These are phyloP conservation scores for Solanum commersonii DNA, from an alignment of 257 asterid species.

Conservation along the genomic window DNA sequence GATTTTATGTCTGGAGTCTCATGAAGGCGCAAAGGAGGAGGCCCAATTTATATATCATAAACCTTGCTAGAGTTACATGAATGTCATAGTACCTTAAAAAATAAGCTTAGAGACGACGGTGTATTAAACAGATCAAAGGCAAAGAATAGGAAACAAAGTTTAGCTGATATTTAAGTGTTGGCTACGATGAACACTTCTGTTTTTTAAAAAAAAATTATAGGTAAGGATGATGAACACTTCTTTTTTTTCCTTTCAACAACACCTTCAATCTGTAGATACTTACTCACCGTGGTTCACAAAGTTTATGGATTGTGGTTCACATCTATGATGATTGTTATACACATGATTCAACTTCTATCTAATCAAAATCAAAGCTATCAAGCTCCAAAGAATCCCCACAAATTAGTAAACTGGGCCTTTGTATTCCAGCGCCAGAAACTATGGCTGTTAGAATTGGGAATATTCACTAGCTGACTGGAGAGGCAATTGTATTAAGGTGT, in stretches of 20 bases:
- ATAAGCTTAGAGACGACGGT: not conserved
- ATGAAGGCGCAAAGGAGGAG: not conserved
- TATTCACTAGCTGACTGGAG: not conserved
- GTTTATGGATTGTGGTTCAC: not conserved
- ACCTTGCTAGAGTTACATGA: not conserved
- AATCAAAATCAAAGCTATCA: not conserved
- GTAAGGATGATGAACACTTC: not conserved
- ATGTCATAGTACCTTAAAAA: not conserved
- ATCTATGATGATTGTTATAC: not conserved
- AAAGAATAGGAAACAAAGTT: not conserved
- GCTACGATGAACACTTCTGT: not conserved
- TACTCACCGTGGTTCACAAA: not conserved
- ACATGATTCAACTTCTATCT: not conserved
- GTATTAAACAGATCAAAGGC: not conserved
- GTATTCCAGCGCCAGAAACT: not conserved
- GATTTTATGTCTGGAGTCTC: not conserved
- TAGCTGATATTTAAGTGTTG: not conserved
- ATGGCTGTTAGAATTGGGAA: not conserved
- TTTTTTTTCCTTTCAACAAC: not conserved
- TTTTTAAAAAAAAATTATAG: not conserved
- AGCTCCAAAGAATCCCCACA: not conserved
- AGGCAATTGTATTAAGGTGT: not conserved
- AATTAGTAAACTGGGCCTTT: not conserved
- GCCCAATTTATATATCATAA: not conserved
- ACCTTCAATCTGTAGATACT: not conserved